Conservation (phyloP, 225 moss, liverwort and hornwort species). For the Antitrichia curtipendula region DNA sequence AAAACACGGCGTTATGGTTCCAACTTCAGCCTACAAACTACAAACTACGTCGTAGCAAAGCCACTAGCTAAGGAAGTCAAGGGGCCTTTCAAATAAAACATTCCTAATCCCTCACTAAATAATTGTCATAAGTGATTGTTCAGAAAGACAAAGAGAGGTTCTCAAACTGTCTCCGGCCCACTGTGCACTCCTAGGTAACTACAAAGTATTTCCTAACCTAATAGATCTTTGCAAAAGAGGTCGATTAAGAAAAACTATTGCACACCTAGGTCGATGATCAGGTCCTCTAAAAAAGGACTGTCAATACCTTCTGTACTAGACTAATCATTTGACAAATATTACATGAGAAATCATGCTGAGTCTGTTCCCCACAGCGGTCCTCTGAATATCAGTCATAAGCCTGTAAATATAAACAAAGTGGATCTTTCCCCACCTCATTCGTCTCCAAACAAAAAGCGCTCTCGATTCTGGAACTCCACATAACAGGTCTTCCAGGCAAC, state of each 20-base stretch:
- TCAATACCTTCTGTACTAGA: neutral
- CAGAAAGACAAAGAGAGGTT: neutral
- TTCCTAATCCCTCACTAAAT: neutral
- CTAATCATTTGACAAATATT: slow-evolving; percentile 1
- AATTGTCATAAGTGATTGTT: slow-evolving; percentile 1
- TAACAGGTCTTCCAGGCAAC: neutral
- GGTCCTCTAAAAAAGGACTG: neutral
- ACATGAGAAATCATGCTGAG: slow-evolving; percentile 1
- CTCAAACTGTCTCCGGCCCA: neutral
- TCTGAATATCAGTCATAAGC: neutral
- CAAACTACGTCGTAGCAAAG: neutral
- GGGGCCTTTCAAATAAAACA: neutral
- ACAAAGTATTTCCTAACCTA: neutral
- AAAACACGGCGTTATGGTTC: slow-evolving; percentile 31
- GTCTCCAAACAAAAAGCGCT: neutral
- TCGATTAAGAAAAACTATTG: neutral
- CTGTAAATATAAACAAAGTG: slow-evolving; percentile 16
- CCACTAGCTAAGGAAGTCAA: neutral
- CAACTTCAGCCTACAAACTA: slow-evolving; percentile 11
- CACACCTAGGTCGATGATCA: neutral
- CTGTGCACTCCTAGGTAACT: neutral
- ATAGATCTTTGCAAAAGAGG: slow-evolving; percentile 2
- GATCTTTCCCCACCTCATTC: slow-evolving; percentile 5
- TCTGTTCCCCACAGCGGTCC: slow-evolving; percentile 7
- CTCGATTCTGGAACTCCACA: neutral